Conservation (phyloP, 2,329 filamentous ascomycete species). For the Malbranchea cinnamomea region DNA sequence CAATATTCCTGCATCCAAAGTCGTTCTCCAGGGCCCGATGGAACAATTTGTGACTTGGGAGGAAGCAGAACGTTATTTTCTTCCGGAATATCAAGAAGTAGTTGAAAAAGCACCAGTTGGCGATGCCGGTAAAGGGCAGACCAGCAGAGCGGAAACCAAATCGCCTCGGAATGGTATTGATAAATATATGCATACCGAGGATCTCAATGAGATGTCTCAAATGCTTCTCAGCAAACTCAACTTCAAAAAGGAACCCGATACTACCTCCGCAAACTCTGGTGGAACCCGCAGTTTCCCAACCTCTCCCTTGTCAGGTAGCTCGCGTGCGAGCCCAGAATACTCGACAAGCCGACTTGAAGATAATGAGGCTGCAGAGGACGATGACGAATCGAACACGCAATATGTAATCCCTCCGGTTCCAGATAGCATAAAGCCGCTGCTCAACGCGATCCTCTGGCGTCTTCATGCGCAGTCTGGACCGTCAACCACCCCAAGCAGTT, state of each 20-base stretch:
- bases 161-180: conserved; percentile 6
- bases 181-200: too few species aligned
- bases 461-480: conserved; percentile 21
- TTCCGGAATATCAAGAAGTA: conserved; percentile 30
- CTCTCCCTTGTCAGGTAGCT: conserved; percentile 30
- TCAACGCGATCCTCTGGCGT: conserved; percentile 32
- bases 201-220: conserved; percentile 28
- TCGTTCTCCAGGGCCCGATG: conserved; percentile 34
- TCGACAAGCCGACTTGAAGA: conserved; percentile 14
- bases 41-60: conserved; percentile 34
- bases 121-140: conserved; percentile 2
- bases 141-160: conserved; percentile 2
- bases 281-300: conserved; percentile 28
- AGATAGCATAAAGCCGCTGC: conserved; percentile 24
- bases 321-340: conserved; percentile 31
- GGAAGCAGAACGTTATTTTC: conserved; percentile 31
- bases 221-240: conserved; percentile 34
- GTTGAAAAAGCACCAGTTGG: conserved; percentile 7
- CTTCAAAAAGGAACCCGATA: conserved; percentile 28
- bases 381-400: conserved; percentile 17
- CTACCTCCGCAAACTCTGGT: conserved; percentile 25
- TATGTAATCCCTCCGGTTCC: conserved; percentile 26
- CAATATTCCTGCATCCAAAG: conserved; percentile 26
- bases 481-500: conserved; percentile 21
- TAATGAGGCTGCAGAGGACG: conserved; percentile 11